phyloP scores from a whole-genome alignment of 768 basidiomycete genomes.

The Phylloporus rhodoxanthus region DNA sequence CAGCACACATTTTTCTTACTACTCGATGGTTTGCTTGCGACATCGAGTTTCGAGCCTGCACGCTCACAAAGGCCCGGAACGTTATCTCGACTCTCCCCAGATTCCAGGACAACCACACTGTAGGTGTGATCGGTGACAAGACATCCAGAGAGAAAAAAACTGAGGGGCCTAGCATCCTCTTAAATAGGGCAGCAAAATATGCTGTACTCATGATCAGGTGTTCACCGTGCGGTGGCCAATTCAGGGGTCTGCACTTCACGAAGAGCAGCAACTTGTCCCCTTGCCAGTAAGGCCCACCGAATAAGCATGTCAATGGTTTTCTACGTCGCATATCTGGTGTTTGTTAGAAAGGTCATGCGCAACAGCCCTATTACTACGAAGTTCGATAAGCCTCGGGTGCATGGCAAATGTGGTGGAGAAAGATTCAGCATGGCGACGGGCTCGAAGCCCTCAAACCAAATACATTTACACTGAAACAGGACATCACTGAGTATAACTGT shows the following conservation, averaged over 20 bases:
- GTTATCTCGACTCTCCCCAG: too few relatives aligned
- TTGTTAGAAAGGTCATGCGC: neutral
- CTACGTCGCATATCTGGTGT: neutral
- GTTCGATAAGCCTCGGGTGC: neutral
- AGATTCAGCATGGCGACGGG: neutral
- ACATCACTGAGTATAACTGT: too few relatives aligned
- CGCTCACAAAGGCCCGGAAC: too few relatives aligned
- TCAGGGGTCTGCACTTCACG: neutral
- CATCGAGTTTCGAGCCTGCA: too few relatives aligned
- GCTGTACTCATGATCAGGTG: neutral
- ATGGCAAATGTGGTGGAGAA: neutral
- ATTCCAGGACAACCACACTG: too few relatives aligned
- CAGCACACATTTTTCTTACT: too few relatives aligned
- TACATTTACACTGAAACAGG: neutral
- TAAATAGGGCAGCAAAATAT: conserved; percentile 5
- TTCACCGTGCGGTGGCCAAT: neutral
- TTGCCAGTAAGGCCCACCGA: conserved; percentile 1
- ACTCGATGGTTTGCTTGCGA: too few relatives aligned
- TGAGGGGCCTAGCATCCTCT: neutral
- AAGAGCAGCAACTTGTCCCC: neutral
- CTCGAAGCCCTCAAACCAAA: neutral
- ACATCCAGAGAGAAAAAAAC: too few relatives aligned
- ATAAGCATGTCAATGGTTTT: neutral
- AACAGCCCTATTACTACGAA: neutral
- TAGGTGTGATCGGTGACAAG: too few relatives aligned